Conservation (phyloP, 495 filamentous ascomycete species). For the Penicillium tannophilum region DNA sequence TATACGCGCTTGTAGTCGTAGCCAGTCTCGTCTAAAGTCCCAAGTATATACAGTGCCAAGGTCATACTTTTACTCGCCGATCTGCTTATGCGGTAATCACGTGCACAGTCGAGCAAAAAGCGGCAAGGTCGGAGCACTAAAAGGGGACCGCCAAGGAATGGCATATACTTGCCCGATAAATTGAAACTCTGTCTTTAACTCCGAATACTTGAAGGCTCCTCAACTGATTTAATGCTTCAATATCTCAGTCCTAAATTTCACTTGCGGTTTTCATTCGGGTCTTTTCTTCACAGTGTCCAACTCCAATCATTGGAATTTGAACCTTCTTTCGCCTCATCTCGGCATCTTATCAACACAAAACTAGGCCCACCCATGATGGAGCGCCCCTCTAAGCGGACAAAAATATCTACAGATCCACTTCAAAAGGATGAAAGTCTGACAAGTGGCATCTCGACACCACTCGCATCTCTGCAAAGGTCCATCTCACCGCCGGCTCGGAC, state of each 20-base stretch:
- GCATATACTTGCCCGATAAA: no score
- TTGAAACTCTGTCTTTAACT: no score
- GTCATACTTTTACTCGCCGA: no score
- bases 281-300: not conserved
- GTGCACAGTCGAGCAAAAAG: no score
- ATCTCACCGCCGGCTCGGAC: conserved; percentile 34
- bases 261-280: not conserved
- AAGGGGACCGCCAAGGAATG: no score
- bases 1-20: no score
- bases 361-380: not conserved
- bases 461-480: conserved; percentile 38
- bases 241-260: not conserved
- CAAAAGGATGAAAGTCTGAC: not conserved
- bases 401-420: conserved; percentile 12
- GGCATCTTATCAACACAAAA: not conserved
- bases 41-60: no score
- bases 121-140: no score
- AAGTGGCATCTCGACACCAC: conserved; percentile 4
- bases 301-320: not conserved
- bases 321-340: not conserved
- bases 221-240: not conserved
- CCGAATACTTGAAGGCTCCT: no score
- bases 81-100: no score
- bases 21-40: no score
- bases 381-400: conserved; percentile 18